Percentiles rank a stretch among this genome's conserved stretches.
Conservation (phyloP, 2,329 filamentous ascomycete species). For the Aspergillus sclerotialis region DNA sequence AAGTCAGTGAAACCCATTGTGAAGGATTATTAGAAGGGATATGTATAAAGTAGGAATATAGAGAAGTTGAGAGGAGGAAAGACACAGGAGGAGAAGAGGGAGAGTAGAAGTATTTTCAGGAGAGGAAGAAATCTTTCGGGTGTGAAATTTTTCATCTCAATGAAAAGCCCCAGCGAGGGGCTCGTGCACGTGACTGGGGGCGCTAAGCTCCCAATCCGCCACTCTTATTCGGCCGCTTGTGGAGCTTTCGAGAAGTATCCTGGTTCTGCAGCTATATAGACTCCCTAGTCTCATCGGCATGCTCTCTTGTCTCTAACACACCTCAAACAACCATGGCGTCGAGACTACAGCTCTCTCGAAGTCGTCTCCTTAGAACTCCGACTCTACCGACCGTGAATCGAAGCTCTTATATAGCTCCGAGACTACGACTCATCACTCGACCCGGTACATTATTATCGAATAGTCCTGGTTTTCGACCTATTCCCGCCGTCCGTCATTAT, state of each 20-base stretch:
- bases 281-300: not conserved
- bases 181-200: slow-evolving; percentile 28
- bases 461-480: slow-evolving; percentile 5
- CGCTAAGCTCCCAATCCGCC: slow-evolving; percentile 24
- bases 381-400: slow-evolving; percentile 13
- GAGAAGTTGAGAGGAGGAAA: slow-evolving; percentile 8
- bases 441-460: slow-evolving; percentile 9
- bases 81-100: slow-evolving; percentile 11
- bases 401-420: slow-evolving; percentile 12
- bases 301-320: not conserved
- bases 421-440: slow-evolving; percentile 13
- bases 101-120: slow-evolving; percentile 20
- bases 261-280: slow-evolving; percentile 7
- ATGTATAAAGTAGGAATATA: slow-evolving; percentile 14
- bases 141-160: slow-evolving; percentile 16
- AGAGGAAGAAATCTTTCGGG: slow-evolving; percentile 3
- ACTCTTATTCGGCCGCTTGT: slow-evolving; percentile 19
- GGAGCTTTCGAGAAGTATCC: slow-evolving; percentile 34
- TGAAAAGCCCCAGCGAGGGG: slow-evolving; percentile 13
- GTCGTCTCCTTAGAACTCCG: slow-evolving; percentile 21
- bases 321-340: slow-evolving; percentile 21
- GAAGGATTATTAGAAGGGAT: slow-evolving; percentile 16
- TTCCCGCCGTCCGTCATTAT: slow-evolving; percentile 33
- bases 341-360: slow-evolving; percentile 25
- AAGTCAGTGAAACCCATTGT: slow-evolving; percentile 64